phyloP scores from a whole-genome alignment of 768 basidiomycete genomes.

The Neoboletus subvelutipes region DNA sequence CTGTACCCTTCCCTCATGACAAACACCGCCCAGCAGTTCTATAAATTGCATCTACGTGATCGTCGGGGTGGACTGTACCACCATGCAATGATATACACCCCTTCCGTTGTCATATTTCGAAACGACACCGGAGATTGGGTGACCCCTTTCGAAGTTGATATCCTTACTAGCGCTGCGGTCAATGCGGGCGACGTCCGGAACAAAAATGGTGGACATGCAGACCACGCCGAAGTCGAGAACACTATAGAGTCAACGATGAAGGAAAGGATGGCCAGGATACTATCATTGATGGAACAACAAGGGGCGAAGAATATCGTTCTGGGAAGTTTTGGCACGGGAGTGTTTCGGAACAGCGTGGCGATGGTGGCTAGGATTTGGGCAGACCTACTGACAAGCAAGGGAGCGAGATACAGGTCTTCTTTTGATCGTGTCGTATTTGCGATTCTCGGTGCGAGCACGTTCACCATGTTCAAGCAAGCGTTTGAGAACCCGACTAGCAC shows the following conservation, averaged over 20 bases:
- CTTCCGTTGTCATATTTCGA: conserved; percentile 59
- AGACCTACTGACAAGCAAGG: conserved; percentile 50
- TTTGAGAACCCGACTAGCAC: conserved; percentile 28
- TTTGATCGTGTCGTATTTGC: conserved; percentile 71
- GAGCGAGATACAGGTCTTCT: conserved; percentile 52
- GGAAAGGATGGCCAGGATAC: conserved; percentile 68
- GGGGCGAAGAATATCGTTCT: conserved; percentile 61
- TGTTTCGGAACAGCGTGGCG: conserved; percentile 63
- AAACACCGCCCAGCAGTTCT: conserved; percentile 55
- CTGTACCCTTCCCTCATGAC: conserved; percentile 64
- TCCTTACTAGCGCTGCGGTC: conserved; percentile 73
- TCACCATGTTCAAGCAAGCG: conserved; percentile 38
- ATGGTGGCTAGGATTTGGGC: conserved; percentile 64
- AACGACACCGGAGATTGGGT: conserved; percentile 59
- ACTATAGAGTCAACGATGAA: conserved; percentile 58
- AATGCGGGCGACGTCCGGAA: conserved; percentile 57
- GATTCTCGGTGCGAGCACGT: conserved; percentile 54
- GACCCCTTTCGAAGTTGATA: conserved; percentile 58
- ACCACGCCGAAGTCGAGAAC: conserved; percentile 23
- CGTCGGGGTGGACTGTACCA: conserved; percentile 60
- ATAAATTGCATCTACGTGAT: conserved; percentile 53
- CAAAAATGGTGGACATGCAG: conserved; percentile 14
- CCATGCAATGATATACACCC: conserved; percentile 79
- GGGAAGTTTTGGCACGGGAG: conserved; percentile 78
- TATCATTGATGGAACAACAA: conserved; percentile 63